Conservation (phyloP, 495 filamentous ascomycete species). For the Penicillium soppii region DNA sequence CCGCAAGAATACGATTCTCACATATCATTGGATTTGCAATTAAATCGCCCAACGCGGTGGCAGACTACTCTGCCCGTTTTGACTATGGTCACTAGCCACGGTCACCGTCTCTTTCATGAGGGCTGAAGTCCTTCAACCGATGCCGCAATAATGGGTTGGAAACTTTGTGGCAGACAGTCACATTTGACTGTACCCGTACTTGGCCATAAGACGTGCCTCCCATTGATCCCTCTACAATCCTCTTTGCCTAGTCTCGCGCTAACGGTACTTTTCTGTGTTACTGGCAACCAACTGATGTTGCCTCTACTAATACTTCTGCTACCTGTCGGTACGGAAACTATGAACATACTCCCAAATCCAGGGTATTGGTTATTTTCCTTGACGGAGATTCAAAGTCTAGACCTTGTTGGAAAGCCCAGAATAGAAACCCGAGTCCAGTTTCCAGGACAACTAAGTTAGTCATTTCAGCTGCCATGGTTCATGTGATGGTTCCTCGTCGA, state of each 20-base stretch:
- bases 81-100: neutral
- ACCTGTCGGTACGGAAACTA: neutral
- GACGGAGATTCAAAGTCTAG: neutral
- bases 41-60: neutral
- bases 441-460: neutral
- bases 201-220: neutral
- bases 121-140: neutral
- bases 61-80: neutral
- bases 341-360: neutral
- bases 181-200: neutral
- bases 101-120: neutral
- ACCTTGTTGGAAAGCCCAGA: neutral
- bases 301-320: neutral
- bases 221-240: neutral
- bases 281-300: neutral
- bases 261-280: neutral
- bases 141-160: neutral
- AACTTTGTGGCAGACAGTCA: neutral
- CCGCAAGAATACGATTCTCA: neutral
- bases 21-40: neutral
- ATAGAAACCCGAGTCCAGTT: neutral
- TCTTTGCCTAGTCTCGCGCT: neutral
- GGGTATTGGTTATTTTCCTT: neutral
- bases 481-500: neutral
- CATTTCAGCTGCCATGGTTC: neutral